phyloP scores from a whole-genome alignment of 495 filamentous ascomycete genomes.

The Xylaria intraflava region DNA sequence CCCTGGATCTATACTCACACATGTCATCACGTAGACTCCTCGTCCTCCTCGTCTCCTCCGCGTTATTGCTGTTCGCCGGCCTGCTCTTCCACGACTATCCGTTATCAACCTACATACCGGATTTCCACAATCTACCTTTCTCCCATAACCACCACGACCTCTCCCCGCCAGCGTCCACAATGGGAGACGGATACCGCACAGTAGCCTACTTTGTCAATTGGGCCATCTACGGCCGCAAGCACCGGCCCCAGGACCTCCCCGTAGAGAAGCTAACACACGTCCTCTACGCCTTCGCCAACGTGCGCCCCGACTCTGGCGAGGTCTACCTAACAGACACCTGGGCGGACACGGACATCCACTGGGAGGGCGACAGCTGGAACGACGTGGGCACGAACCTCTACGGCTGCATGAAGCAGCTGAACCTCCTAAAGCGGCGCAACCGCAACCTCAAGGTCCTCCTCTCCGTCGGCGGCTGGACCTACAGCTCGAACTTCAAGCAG shows the following conservation, averaged over 20 bases:
- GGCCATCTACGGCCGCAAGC: slow-evolving; percentile 89
- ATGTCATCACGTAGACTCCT: background rate
- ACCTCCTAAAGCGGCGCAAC: slow-evolving; percentile 80
- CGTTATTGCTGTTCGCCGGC: background rate
- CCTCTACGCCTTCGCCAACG: slow-evolving; percentile 67
- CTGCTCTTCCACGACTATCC: background rate
- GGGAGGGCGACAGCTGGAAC: slow-evolving; percentile 70
- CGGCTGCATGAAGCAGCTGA: slow-evolving; percentile 90
- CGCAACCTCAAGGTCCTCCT: slow-evolving; percentile 86
- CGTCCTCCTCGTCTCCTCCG: background rate
- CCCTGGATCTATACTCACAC: background rate
- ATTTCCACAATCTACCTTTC: background rate
- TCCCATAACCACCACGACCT: background rate
- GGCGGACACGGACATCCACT: slow-evolving; percentile 88
- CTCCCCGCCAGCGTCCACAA: slow-evolving; percentile 19
- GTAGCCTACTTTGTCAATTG: slow-evolving; percentile 88
- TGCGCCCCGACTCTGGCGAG: slow-evolving; percentile 57
- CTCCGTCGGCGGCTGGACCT: slow-evolving; percentile 96
- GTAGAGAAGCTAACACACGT: slow-evolving; percentile 85
- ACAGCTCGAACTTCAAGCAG: slow-evolving; percentile 74
- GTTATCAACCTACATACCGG: background rate
- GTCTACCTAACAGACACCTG: slow-evolving; percentile 73
- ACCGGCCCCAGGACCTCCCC: slow-evolving; percentile 81
- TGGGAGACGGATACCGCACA: slow-evolving; percentile 52
- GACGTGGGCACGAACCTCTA: slow-evolving; percentile 70